Percentiles rank a stretch among this genome's conserved stretches.
phyloP scores from a whole-genome alignment of 148 eudicot species.

The Heliamphora exappendiculata region DNA sequence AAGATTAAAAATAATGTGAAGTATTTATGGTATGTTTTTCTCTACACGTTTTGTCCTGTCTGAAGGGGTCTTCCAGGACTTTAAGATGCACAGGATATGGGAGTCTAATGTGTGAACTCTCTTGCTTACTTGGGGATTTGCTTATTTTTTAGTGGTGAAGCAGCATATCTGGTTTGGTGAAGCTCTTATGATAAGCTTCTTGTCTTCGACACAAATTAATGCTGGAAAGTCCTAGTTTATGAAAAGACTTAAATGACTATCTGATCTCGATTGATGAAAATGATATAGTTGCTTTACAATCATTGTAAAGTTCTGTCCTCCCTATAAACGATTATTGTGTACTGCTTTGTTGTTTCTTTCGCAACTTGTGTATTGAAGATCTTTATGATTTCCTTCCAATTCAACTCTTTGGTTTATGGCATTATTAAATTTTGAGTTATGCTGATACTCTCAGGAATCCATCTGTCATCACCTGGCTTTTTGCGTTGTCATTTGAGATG shows the following conservation, averaged over 20 bases:
- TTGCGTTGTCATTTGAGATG: constrained; percentile 71
- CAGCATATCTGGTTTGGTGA: background rate
- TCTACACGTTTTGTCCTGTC: background rate
- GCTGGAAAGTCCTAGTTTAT: background rate
- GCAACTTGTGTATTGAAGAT: background rate
- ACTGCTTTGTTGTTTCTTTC: background rate
- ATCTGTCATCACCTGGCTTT: constrained; percentile 58
- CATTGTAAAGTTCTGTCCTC: background rate
- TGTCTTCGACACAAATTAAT: background rate
- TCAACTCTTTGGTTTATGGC: constrained; percentile 1
- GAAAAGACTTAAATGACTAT: background rate
- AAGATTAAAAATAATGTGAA: background rate
- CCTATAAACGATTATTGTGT: background rate
- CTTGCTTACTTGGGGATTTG: background rate
- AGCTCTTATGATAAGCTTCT: background rate
- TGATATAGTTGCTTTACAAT: background rate
- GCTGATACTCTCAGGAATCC: constrained; percentile 52
- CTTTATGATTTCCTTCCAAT: background rate
- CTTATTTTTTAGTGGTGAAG: background rate
- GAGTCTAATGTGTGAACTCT: background rate
- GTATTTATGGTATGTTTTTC: background rate
- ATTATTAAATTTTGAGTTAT: background rate
- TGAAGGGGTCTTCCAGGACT: background rate
- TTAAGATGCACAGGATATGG: background rate
- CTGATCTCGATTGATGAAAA: background rate